Base-by-base conservation (phyloP, 2,329 filamentous ascomycete genomes). In the Exophiala xenobiotica region DNA sequence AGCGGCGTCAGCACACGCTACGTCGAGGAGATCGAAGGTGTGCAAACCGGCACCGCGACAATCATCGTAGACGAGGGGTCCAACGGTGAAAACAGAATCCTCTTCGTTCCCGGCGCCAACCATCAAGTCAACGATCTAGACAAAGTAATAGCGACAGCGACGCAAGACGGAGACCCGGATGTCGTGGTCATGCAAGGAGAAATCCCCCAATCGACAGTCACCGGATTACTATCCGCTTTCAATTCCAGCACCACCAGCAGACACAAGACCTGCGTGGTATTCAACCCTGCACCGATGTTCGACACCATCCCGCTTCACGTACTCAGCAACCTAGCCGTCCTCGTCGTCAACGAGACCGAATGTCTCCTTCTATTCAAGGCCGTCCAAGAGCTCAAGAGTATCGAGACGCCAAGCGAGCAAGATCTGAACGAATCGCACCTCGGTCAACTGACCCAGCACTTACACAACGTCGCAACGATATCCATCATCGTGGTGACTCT, bases 291-390 rank as follows among this genome's bases (percentile, higher is more conserved):
- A 2, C 90, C 91, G 12, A 91, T 91, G 7, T 87, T 87, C 3
- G 90, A 90, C 38, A 69, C 73, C 6, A 70, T 96, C 3, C 90
- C 88, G 1, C 74, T 75, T 0, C 76, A 81, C 22, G 83, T 82
- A 6, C 93, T 87, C 65, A 62, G 67, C 5, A 81, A 80, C 1
- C 78, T 96, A 24, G 82, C 83, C 35, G 89, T 95, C 63, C 76
- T 96, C 37, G 81, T 96, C 44, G 81, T 96, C 63, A 96, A 97
- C 65, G 91, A 96, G 74, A 93, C 86, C 1, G 91, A 96, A 73
- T 88, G 90, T 2, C 80, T 84, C 6, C 80, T 91, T 43, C 78
- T 95, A 48, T 83, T 81, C 0, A 82, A 22, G 65, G 65, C 11
- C 66, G 72, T 45, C 64, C 22, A 48, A 12, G 38, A 58, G 35